Base-by-base conservation (phyloP, 176 grass and related monocot genomes). In the Miscanthus lutarioriparius region DNA sequence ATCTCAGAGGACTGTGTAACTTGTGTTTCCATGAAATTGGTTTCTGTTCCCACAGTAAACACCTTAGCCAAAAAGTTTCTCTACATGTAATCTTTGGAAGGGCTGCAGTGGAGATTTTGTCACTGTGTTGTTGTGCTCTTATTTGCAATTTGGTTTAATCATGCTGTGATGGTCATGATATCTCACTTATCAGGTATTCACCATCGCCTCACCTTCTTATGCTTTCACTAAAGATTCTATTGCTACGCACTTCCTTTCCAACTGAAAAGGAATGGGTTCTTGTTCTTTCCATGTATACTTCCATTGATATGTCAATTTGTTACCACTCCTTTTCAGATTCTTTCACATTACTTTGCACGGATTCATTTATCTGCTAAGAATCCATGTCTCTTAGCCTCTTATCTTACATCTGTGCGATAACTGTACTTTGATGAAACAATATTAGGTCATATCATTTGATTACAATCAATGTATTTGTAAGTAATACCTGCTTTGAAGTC, bases 211-310 rank as follows among this genome's bases (percentile, higher is more conserved):
- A 33, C 37, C 17, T 74, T 86, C 58, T 62, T 80, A 82, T 82
- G 33, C 73, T 82, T 72, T 64, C 26, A 72, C 32, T 47, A 67
- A 36, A 86, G 37, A 72, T 86, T 86, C 35, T 73, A 83, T 78
- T 82, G 26, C 44, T 26, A 26, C 26, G 33, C 66, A 86, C 45
- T 73, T 63, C 44, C 15, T 33, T 72, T 64, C 35, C 58, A 86
- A 51, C 66, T 74, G 38, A 82, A 47, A 64, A 82, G 38, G 75
- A 78, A 86, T 86, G 45, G 2, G 36, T 17, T 82, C 74, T 78
- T 83, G 30, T 78, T 71, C 58, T 82, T 83, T 45, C 26, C 58
- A 67, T 39, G 45, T 68, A 47, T 72, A 43, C 45, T 79, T 83
- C 8, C 59, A 58, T 63, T 72, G 22, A 48, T 32, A 58, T 44